Conservation (phyloP, 2,329 filamentous ascomycete genomes). For the Alternaria hordeiaustralica region DNA sequence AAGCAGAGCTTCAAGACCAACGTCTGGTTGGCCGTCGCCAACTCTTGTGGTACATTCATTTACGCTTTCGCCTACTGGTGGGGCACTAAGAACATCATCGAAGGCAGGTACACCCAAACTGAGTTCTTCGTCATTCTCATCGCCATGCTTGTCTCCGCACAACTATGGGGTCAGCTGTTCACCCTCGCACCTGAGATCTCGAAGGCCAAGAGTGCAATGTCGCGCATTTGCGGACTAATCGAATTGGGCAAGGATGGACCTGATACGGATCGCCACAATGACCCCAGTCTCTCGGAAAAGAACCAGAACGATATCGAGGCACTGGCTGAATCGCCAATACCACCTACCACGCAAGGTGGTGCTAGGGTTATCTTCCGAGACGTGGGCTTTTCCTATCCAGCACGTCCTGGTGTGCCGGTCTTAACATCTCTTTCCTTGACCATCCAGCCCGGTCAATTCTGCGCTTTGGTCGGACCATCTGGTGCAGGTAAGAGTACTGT, state of each 20-base stretch:
- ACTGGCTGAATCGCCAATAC: constrained; percentile 52
- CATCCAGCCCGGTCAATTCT: constrained; percentile 66
- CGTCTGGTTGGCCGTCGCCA: constrained; percentile 66
- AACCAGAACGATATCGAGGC: constrained; percentile 45
- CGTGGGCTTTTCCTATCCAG: constrained; percentile 70
- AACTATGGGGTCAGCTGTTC: constrained; percentile 77
- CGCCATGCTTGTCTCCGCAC: constrained; percentile 73
- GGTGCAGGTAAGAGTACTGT: constrained; percentile 73
- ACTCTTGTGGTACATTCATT: constrained; percentile 69
- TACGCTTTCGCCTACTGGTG: constrained; percentile 83
- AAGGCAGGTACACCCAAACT: constrained; percentile 70
- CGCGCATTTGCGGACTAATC: constrained; percentile 78
- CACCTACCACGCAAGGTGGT: constrained; percentile 69
- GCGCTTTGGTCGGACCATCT: constrained; percentile 69
- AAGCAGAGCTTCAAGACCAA: constrained; percentile 61
- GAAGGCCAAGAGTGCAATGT: constrained; percentile 66
- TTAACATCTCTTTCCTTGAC: constrained; percentile 63
- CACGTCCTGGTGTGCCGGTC: constrained; percentile 64
- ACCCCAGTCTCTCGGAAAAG: constrained; percentile 75
- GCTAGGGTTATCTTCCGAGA: constrained; percentile 62
- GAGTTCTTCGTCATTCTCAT: constrained; percentile 77
- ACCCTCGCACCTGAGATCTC: constrained; percentile 77
- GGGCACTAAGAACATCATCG: constrained; percentile 73
- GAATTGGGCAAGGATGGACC: constrained; percentile 38
- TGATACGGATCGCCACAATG: constrained; percentile 73